Conservation (phyloP, 1,284 basidiomycete genomes). For the Leccinum fallax region DNA sequence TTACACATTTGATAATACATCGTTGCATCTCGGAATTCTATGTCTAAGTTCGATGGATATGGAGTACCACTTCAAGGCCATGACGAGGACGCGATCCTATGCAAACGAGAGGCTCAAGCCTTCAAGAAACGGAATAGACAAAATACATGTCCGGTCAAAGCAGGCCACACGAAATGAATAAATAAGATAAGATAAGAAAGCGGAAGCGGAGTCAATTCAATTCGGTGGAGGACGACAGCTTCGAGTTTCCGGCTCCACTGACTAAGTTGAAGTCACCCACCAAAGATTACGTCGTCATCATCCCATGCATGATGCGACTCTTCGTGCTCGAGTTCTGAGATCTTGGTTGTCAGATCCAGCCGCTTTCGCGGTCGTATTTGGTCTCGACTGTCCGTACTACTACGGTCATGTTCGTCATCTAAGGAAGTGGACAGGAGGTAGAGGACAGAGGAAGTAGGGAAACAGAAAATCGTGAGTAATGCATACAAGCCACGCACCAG, state of each 20-base stretch:
- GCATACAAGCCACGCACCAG: neutral
- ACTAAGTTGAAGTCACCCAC: neutral
- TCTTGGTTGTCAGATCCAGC: neutral
- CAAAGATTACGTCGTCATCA: neutral
- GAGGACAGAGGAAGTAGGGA: neutral
- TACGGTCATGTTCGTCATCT: slow-evolving; percentile 16
- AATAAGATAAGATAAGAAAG: neutral
- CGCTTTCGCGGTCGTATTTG: slow-evolving; percentile 11
- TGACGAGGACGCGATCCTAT: too few species aligned
- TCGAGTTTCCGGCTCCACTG: neutral
- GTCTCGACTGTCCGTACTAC: slow-evolving; percentile 17
- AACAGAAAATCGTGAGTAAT: neutral
- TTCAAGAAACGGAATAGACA: too few species aligned
- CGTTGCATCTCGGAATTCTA: neutral
- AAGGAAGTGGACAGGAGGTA: neutral
- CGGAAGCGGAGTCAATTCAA: neutral
- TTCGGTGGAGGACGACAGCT: neutral
- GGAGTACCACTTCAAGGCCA: too few species aligned
- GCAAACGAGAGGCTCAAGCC: too few species aligned
- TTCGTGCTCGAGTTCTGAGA: neutral
- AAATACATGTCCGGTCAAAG: too few species aligned
- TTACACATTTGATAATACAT: neutral
- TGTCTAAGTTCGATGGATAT: too few species aligned
- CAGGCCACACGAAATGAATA: neutral
- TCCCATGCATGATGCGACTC: neutral